Evolutionary conservation across 2,329 filamentous ascomycete genomes (phyloP).

Genomic region (Macrophomina pseudophaseolina): DNA sequence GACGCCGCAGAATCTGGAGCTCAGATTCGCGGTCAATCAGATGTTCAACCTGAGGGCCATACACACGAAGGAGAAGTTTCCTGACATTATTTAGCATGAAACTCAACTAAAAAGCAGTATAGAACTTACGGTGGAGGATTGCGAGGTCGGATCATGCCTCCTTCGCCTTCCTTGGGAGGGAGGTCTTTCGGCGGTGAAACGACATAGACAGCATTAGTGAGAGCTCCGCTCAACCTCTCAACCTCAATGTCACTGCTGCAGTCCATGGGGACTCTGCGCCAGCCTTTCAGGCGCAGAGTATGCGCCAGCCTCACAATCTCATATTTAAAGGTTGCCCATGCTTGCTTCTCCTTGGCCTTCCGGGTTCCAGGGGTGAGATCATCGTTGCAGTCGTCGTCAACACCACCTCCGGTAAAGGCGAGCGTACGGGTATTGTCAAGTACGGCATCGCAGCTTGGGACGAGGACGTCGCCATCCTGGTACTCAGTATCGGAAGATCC

Average conservation of each 20-base stretch:
- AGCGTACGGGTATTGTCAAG: constrained; percentile 92
- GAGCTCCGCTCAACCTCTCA: constrained; percentile 81
- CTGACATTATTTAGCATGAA: constrained; percentile 38
- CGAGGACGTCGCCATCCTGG: constrained; percentile 77
- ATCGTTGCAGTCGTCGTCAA: constrained; percentile 48
- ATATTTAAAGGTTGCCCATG: constrained; percentile 86
- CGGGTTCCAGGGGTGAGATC: constrained; percentile 47
- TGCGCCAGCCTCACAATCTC: constrained; percentile 90
- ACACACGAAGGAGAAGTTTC: constrained; percentile 87
- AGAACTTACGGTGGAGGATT: constrained; percentile 59
- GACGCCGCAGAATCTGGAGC: constrained; percentile 79
- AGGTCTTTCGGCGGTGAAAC: constrained; percentile 78
- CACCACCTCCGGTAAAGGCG: constrained; percentile 68
- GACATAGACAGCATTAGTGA: constrained; percentile 97
- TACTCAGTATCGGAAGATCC: constrained; percentile 86
- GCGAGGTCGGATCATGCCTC: constrained; percentile 46
- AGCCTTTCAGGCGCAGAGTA: constrained; percentile 87
- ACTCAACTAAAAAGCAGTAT: neutral
- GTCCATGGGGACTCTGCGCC: constrained; percentile 80
- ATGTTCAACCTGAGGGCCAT: constrained; percentile 93
- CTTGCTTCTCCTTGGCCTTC: constrained; percentile 71
- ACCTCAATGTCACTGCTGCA: constrained; percentile 71
- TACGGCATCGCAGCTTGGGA: constrained; percentile 81
- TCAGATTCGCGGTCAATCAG: constrained; percentile 94
- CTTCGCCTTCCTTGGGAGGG: constrained; percentile 45